These are phyloP conservation scores for Exophiala dermatitidis DNA, from an alignment of 2,329 filamentous ascomycete species.

Conservation along the genomic window DNA sequence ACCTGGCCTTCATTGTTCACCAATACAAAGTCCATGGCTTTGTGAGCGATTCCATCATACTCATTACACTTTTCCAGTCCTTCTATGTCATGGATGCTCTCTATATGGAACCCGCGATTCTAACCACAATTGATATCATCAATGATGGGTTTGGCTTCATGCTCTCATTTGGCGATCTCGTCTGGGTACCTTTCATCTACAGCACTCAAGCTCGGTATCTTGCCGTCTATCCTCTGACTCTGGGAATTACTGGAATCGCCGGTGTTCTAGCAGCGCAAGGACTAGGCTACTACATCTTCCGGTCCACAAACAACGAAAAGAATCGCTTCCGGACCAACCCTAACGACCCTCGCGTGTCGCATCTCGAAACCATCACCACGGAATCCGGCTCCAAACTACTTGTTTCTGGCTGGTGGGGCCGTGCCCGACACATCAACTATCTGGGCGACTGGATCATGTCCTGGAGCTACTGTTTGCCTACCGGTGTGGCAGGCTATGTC, in stretches of 20 bases:
- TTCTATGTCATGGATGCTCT: constrained; percentile 79
- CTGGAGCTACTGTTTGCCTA: constrained; percentile 84
- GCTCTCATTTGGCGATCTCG: constrained; percentile 85
- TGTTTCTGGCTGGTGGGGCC: constrained; percentile 87
- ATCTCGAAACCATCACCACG: constrained; percentile 82
- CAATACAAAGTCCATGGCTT: constrained; percentile 81
- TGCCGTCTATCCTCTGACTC: constrained; percentile 68
- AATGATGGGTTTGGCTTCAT: constrained; percentile 93
- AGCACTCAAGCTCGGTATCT: constrained; percentile 78
- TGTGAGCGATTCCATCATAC: constrained; percentile 76
- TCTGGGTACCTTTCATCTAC: constrained; percentile 90
- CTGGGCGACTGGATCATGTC: constrained; percentile 90
- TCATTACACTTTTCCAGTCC: constrained; percentile 68
- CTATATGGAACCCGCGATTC: constrained; percentile 78
- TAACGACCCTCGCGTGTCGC: constrained; percentile 65
- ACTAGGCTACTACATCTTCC: constrained; percentile 84
- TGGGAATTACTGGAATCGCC: constrained; percentile 60
- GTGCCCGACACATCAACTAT: constrained; percentile 90
- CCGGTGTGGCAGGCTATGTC: constrained; percentile 73
- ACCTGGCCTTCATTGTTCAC: constrained; percentile 75
- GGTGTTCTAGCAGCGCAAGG: constrained; percentile 61
- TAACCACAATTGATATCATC: constrained; percentile 92
- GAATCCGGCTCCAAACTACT: constrained; percentile 72
- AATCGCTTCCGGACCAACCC: constrained; percentile 87
- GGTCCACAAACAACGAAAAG: constrained; percentile 89